Conservation (phyloP, 169 alveolate genomes). For the Cryptosporidium parvum region DNA sequence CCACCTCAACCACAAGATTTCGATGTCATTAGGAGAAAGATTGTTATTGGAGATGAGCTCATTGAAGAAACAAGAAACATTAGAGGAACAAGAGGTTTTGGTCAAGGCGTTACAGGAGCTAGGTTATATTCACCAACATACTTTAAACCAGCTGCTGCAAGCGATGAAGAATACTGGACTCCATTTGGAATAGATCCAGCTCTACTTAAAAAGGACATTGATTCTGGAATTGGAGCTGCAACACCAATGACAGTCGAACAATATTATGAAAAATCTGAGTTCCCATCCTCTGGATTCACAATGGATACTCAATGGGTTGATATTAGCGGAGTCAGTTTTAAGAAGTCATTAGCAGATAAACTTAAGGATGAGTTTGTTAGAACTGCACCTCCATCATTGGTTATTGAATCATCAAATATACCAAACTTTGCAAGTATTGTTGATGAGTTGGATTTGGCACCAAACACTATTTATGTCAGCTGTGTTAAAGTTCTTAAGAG, state of each 20-base stretch:
- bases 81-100: conserved; percentile 3
- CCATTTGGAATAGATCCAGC: conserved; percentile 53
- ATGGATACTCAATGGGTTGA: conserved; percentile 44
- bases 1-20: conserved; percentile 68
- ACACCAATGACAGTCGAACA: background rate
- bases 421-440: conserved; percentile 5
- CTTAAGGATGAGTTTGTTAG: conserved; percentile 33
- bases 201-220: background rate
- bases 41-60: conserved; percentile 49
- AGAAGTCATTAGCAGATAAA: conserved; percentile 40
- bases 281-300: conserved; percentile 36
- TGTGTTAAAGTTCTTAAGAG: conserved; percentile 48
- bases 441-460: conserved; percentile 21
- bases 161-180: conserved; percentile 63
- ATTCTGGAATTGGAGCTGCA: background rate
- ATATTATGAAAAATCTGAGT: conserved; percentile 23
- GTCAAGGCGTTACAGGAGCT: background rate
- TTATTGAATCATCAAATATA: background rate
- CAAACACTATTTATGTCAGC: conserved; percentile 42
- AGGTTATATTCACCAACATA: conserved; percentile 19
- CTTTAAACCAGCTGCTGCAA: conserved; percentile 21
- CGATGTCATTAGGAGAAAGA: conserved; percentile 25
- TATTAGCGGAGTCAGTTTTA: background rate
- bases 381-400: conserved; percentile 65
- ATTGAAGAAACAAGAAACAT: conserved; percentile 38